A percentile compares a stretch with the other conserved stretches of the same genome.
phyloP scores from a whole-genome alignment of 768 basidiomycete genomes.

The Russula lepida region DNA sequence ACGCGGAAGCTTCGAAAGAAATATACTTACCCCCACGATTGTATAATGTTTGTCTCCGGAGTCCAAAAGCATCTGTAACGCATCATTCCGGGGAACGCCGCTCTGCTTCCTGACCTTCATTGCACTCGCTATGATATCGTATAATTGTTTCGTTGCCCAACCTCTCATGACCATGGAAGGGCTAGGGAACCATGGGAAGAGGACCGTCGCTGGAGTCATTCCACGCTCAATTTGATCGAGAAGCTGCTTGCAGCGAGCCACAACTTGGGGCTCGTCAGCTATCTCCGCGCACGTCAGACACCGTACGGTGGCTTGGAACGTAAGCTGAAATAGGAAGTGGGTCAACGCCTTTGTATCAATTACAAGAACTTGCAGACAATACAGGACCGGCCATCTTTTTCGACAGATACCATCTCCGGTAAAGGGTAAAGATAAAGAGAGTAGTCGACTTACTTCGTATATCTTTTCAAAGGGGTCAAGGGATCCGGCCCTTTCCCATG shows the following conservation, averaged over 20 bases:
- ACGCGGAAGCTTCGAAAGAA: not conserved
- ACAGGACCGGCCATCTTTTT: not conserved
- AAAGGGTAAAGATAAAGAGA: not conserved
- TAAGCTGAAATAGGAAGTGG: conserved; percentile 30
- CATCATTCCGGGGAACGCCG: conserved; percentile 52
- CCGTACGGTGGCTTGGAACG: conserved; percentile 68
- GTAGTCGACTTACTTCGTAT: conserved; percentile 45
- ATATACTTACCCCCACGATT: conserved; percentile 54
- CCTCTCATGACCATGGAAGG: conserved; percentile 65
- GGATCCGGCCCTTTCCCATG: conserved; percentile 55
- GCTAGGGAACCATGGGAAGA: conserved; percentile 70
- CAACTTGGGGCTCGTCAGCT: conserved; percentile 53
- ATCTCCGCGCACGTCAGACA: conserved; percentile 61
- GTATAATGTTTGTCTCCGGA: conserved; percentile 57
- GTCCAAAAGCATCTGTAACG: conserved; percentile 68
- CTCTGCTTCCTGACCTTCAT: conserved; percentile 51
- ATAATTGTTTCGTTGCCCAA: conserved; percentile 67
- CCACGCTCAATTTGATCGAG: conserved; percentile 63
- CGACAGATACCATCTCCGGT: conserved; percentile 7
- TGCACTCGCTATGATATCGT: conserved; percentile 53
- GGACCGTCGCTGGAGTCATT: conserved; percentile 63
- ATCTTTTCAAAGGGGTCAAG: conserved; percentile 67
- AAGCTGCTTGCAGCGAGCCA: conserved; percentile 51
- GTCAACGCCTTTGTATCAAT: not conserved
- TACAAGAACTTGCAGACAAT: not conserved